These are phyloP conservation scores for Trichophyton benhamiae DNA, from an alignment of 2,329 filamentous ascomycete species.

Conservation along the genomic window DNA sequence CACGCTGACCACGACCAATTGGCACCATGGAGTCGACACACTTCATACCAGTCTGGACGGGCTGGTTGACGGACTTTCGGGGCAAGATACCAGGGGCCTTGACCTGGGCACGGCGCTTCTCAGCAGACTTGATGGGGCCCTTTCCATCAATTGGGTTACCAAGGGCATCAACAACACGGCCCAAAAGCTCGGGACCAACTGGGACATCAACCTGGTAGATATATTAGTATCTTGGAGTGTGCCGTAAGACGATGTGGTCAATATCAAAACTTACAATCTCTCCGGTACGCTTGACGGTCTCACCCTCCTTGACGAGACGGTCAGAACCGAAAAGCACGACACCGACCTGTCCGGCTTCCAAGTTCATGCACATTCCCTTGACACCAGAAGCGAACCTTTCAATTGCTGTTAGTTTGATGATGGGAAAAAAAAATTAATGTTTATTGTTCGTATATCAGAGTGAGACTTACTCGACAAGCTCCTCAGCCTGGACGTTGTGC, in stretches of 20 bases:
- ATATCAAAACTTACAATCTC: slow-evolving; percentile 66
- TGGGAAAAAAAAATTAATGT: slow-evolving; percentile 15
- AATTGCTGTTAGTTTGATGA: slow-evolving; percentile 15
- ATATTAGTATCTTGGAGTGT: neutral
- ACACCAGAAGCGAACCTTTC: slow-evolving; percentile 94
- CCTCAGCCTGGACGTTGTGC: slow-evolving; percentile 99
- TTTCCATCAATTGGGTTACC: slow-evolving; percentile 99
- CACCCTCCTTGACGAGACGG: slow-evolving; percentile 98
- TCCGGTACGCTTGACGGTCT: slow-evolving; percentile 99
- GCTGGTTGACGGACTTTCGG: slow-evolving; percentile 92
- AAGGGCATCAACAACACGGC: slow-evolving; percentile 95
- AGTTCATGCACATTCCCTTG: slow-evolving; percentile 99
- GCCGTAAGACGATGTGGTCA: neutral
- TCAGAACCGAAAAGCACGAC: slow-evolving; percentile 99
- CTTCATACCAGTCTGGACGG: slow-evolving; percentile 98
- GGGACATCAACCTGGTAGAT: slow-evolving; percentile 74
- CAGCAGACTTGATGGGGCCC: slow-evolving; percentile 83
- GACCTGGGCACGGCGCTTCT: slow-evolving; percentile 92
- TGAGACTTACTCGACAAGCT: slow-evolving; percentile 89
- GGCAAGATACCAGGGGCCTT: slow-evolving; percentile 98
- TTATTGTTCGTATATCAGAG: slow-evolving; percentile 11
- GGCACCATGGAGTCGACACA: slow-evolving; percentile 99
- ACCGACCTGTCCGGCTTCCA: slow-evolving; percentile 99
- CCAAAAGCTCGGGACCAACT: slow-evolving; percentile 82
- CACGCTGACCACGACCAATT: slow-evolving; percentile 99